A percentile compares a stretch with the other conserved stretches of the same genome.
Evolutionary conservation across 2,329 filamentous ascomycete genomes (phyloP).

Genomic region (Cercospora zeae-maydis): DNA sequence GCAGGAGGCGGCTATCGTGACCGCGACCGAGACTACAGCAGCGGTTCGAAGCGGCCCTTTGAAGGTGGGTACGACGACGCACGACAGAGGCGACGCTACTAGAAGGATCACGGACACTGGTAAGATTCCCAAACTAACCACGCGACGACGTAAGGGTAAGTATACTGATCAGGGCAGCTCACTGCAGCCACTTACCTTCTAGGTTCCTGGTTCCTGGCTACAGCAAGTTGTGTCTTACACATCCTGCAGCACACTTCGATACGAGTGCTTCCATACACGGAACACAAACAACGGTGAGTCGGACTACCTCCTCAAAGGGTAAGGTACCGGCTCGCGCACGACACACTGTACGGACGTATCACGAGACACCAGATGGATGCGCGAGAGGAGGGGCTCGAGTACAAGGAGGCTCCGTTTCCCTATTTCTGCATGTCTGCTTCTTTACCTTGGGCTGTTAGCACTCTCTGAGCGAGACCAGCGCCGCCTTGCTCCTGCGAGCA

Average conservation of each 20-base stretch:
- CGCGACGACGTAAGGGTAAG: slow-evolving; percentile 21
- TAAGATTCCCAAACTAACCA: slow-evolving; percentile 20
- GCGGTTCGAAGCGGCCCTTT: slow-evolving; percentile 58
- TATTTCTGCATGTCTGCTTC: slow-evolving; percentile 16
- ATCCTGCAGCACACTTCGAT: slow-evolving; percentile 16
- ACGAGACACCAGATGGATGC: slow-evolving; percentile 10
- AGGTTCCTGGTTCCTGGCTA: slow-evolving; percentile 4
- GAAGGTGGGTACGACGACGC: slow-evolving; percentile 79
- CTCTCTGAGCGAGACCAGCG: background rate
- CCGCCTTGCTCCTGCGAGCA: background rate
- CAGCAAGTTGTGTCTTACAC: slow-evolving; percentile 5
- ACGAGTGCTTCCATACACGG: background rate
- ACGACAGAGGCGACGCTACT: slow-evolving; percentile 59
- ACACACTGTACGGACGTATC: slow-evolving; percentile 16
- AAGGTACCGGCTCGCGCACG: slow-evolving; percentile 34
- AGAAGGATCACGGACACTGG: slow-evolving; percentile 18
- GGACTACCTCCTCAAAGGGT: slow-evolving; percentile 40
- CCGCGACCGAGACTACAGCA: slow-evolving; percentile 43
- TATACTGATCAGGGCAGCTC: slow-evolving; percentile 26
- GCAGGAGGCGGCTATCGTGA: slow-evolving; percentile 47
- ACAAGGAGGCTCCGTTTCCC: slow-evolving; percentile 27
- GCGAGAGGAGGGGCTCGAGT: slow-evolving; percentile 7
- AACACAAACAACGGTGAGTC: slow-evolving; percentile 34
- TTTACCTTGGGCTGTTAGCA: background rate
- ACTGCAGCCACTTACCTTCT: slow-evolving; percentile 18